phyloP scores from a whole-genome alignment of 768 basidiomycete genomes.

The Mycena amicta region DNA sequence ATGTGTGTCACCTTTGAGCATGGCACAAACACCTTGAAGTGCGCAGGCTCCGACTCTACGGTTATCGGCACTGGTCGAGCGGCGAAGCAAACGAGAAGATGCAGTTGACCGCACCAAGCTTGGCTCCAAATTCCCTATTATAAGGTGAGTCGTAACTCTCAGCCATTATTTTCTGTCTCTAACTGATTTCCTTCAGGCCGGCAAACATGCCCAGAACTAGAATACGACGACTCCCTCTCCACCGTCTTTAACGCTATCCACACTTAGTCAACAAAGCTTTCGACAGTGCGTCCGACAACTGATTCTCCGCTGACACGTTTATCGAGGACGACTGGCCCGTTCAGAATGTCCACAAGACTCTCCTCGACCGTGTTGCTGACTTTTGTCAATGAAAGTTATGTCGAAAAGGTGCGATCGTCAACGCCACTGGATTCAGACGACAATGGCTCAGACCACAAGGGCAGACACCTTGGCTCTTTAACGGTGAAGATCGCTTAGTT shows the following conservation, averaged over 20 bases:
- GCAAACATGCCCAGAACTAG: conserved; percentile 66
- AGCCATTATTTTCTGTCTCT: too few relatives aligned
- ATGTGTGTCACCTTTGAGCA: conserved; percentile 61
- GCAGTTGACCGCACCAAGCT: conserved; percentile 41
- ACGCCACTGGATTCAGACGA: too few relatives aligned
- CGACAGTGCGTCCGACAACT: conserved; percentile 48
- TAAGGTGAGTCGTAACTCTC: conserved; percentile 41
- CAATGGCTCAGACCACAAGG: too few relatives aligned
- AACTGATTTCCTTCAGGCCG: conserved; percentile 52
- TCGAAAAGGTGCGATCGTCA: too few relatives aligned
- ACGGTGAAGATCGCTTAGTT: too few relatives aligned
- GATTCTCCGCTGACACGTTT: conserved; percentile 39
- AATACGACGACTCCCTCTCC: conserved; percentile 58
- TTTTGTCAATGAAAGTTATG: too few relatives aligned
- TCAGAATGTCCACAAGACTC: conserved; percentile 18
- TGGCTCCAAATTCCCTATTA: conserved; percentile 55
- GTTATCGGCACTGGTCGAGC: conserved; percentile 58
- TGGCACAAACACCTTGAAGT: conserved; percentile 67
- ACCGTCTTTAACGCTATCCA: conserved; percentile 59
- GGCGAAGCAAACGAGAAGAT: conserved; percentile 46
- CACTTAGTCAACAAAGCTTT: conserved; percentile 56
- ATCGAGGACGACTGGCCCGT: conserved; percentile 15
- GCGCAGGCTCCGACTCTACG: conserved; percentile 52
- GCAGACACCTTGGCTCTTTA: too few relatives aligned
- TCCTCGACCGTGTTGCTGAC: conserved; percentile 60